Percentiles rank a stretch among this genome's conserved stretches.
Evolutionary conservation across 2,329 filamentous ascomycete genomes (phyloP).

Genomic region (Alternaria sp.): DNA sequence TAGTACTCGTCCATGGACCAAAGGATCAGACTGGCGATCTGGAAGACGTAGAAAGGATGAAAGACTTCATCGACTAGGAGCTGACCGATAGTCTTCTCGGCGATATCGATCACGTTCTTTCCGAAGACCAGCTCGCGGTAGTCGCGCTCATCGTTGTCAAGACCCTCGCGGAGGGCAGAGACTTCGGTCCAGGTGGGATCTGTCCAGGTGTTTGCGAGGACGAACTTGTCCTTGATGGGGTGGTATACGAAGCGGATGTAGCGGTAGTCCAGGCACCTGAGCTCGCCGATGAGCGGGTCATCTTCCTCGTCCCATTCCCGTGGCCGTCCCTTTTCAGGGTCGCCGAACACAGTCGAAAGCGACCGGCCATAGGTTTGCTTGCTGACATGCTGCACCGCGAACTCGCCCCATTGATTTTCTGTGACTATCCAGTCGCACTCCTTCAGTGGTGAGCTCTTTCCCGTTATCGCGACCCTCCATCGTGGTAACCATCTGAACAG

Average conservation of each 20-base stretch:
- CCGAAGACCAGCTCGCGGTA: constrained; percentile 87
- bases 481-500: constrained; percentile 87
- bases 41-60: constrained; percentile 98
- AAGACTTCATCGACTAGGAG: constrained; percentile 93
- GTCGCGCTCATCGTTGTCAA: constrained; percentile 88
- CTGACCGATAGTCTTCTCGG: constrained; percentile 83
- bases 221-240: constrained; percentile 85
- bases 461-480: constrained; percentile 80
- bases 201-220: constrained; percentile 89
- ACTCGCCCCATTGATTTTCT: constrained; percentile 97
- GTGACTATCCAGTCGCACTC: constrained; percentile 91
- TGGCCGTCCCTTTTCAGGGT: constrained; percentile 67
- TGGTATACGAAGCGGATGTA: constrained; percentile 95
- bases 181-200: constrained; percentile 88
- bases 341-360: constrained; percentile 73
- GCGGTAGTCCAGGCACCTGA: constrained; percentile 86
- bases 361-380: constrained; percentile 64
- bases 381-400: constrained; percentile 75
- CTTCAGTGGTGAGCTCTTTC: constrained; percentile 69
- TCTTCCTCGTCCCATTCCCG: constrained; percentile 73
- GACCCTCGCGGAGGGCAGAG: constrained; percentile 73
- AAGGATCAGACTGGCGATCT: constrained; percentile 89
- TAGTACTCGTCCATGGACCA: constrained; percentile 98
- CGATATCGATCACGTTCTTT: constrained; percentile 87
- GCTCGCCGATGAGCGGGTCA: constrained; percentile 75